These are phyloP conservation scores for Saccharum officinarum DNA, from an alignment of 176 grass and related monocot genomes.

Conservation along the genomic window DNA sequence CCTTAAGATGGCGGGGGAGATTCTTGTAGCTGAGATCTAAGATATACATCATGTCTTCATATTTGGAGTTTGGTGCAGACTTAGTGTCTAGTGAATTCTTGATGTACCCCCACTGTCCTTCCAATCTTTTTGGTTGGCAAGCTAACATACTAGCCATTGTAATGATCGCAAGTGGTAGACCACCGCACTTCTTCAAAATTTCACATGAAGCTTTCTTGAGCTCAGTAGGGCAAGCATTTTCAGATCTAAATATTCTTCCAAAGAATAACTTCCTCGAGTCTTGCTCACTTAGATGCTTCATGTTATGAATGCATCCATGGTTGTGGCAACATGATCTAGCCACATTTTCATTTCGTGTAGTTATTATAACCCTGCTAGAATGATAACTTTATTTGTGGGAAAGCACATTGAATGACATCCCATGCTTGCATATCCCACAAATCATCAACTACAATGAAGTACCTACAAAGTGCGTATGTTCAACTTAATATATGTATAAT, in stretches of 20 bases:
- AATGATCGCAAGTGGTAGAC: slow-evolving; percentile 9
- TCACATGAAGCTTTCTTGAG: background rate
- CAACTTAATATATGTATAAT: background rate
- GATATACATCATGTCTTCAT: slow-evolving; percentile 19
- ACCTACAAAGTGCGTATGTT: background rate
- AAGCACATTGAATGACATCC: background rate
- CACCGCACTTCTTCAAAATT: background rate
- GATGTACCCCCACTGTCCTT: background rate
- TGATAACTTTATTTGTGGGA: background rate
- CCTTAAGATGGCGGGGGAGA: slow-evolving; percentile 32
- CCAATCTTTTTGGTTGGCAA: background rate
- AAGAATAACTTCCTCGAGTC: slow-evolving; percentile 14
- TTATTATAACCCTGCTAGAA: background rate
- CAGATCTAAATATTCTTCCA: background rate
- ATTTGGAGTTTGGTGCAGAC: background rate
- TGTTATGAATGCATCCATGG: background rate
- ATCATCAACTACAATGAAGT: slow-evolving; percentile 6
- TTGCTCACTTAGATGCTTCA: background rate
- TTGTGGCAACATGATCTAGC: background rate
- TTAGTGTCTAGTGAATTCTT: too few relatives aligned
- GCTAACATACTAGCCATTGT: slow-evolving; percentile 14
- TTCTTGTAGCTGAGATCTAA: slow-evolving; percentile 36
- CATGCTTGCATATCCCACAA: background rate
- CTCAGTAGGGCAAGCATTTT: background rate
- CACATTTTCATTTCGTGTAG: background rate